Percentiles rank a stretch among this genome's conserved stretches.
phyloP scores from a whole-genome alignment of 257 asterid species.

The Perilla frutescens region DNA sequence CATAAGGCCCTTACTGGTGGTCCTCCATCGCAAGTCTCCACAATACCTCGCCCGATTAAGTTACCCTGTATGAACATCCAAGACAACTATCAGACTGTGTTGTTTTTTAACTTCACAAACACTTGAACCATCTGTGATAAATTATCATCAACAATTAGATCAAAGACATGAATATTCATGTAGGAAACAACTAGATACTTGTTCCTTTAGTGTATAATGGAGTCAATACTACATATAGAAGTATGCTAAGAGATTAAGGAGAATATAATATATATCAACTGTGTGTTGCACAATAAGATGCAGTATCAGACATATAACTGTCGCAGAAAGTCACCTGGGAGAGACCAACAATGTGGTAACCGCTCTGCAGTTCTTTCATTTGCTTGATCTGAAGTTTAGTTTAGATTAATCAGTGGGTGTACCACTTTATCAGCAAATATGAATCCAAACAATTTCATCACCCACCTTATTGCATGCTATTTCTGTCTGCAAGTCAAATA shows the following conservation, averaged over 20 bases:
- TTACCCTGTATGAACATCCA: slow-evolving; percentile 70
- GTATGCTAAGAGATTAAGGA: not conserved
- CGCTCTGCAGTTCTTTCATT: slow-evolving; percentile 77
- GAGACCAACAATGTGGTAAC: slow-evolving; percentile 94
- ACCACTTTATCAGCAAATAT: slow-evolving; percentile 28
- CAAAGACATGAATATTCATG: not conserved
- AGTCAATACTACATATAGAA: not conserved
- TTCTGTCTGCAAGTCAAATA: slow-evolving; percentile 69
- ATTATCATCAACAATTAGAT: slow-evolving; percentile 3
- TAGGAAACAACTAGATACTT: not conserved
- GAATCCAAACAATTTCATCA: slow-evolving; percentile 32
- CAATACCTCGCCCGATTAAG: slow-evolving; percentile 89
- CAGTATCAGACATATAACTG: not conserved
- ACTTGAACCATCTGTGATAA: not conserved
- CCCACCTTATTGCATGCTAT: slow-evolving; percentile 84
- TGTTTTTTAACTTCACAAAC: slow-evolving; percentile 12
- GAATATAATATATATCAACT: not conserved
- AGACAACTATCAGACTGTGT: slow-evolving; percentile 26
- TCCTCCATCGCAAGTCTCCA: slow-evolving; percentile 87
- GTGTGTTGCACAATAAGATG: not conserved
- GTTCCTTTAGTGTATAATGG: not conserved
- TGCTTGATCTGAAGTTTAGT: slow-evolving; percentile 72
- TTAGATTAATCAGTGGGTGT: slow-evolving; percentile 31
- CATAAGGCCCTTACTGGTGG: slow-evolving; percentile 73
- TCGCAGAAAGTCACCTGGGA: slow-evolving; percentile 70